Percentiles rank a stretch among this genome's conserved stretches.
These are phyloP conservation scores for Hordeum vulgare DNA, from an alignment of 176 grass and related monocot species.

Conservation along the genomic window MorexV3_pseudomolecules_assembly NC_058523.1:8182835-8183334, in stretches of 20 bases:
- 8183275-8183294: background rate
- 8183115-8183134: background rate
- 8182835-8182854: background rate
- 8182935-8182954: background rate
- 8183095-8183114: background rate
- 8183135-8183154: background rate
- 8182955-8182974: background rate
- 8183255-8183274: background rate
- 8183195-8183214: background rate
- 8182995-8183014: background rate
- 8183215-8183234: background rate
- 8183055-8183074: background rate
- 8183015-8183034: background rate
- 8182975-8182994: background rate
- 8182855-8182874: background rate
- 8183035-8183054: background rate
- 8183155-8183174: background rate
- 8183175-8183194: background rate
- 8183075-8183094: background rate
- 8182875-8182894: background rate
- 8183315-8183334: background rate
- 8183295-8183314: background rate
- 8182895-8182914: background rate
- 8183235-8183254: background rate
- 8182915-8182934: background rate